A percentile compares a stretch with the other conserved stretches of the same genome.
These are phyloP conservation scores for Pleoardoris graminearum DNA, from an alignment of 2,329 filamentous ascomycete species.

Conservation along the genomic window DNA sequence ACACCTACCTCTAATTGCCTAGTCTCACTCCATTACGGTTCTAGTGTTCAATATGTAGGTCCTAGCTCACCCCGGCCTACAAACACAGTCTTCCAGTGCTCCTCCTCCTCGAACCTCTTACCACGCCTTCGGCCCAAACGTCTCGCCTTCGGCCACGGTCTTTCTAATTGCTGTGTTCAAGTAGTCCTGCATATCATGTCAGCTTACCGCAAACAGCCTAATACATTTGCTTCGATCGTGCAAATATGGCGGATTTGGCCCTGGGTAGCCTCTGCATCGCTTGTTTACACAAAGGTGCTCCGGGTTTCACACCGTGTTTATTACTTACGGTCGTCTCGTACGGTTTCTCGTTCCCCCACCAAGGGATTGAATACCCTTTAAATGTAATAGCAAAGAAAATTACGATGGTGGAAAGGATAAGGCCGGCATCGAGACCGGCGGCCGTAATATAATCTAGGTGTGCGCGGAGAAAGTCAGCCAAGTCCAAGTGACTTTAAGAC, in stretches of 20 bases:
- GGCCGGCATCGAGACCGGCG: slow-evolving; percentile 69
- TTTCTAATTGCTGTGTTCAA: slow-evolving; percentile 23
- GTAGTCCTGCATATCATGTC: slow-evolving; percentile 40
- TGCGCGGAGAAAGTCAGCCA: neutral
- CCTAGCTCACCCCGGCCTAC: too few relatives aligned
- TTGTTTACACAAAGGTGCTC: too few relatives aligned
- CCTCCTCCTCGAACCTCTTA: slow-evolving; percentile 12
- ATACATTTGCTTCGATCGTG: too few relatives aligned
- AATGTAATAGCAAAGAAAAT: slow-evolving; percentile 71
- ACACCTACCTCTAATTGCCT: too few relatives aligned
- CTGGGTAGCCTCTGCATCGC: too few relatives aligned
- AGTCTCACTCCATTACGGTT: too few relatives aligned
- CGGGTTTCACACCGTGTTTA: too few relatives aligned
- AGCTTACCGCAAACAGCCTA: neutral
- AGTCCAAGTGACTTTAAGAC: neutral
- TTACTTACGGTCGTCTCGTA: slow-evolving; percentile 47
- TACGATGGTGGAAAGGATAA: slow-evolving; percentile 67
- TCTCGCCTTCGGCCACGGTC: slow-evolving; percentile 26
- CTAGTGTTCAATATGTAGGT: too few relatives aligned
- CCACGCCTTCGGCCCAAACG: slow-evolving; percentile 57
- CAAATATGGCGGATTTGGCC: neutral
- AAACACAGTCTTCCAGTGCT: neutral
- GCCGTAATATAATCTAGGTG: slow-evolving; percentile 67
- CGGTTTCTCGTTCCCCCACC: slow-evolving; percentile 63
- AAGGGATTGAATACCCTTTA: slow-evolving; percentile 61